A percentile compares a stretch with the other conserved stretches of the same genome.
phyloP scores from a whole-genome alignment of 306 rosid species.

The Pyrus communis region DNA sequence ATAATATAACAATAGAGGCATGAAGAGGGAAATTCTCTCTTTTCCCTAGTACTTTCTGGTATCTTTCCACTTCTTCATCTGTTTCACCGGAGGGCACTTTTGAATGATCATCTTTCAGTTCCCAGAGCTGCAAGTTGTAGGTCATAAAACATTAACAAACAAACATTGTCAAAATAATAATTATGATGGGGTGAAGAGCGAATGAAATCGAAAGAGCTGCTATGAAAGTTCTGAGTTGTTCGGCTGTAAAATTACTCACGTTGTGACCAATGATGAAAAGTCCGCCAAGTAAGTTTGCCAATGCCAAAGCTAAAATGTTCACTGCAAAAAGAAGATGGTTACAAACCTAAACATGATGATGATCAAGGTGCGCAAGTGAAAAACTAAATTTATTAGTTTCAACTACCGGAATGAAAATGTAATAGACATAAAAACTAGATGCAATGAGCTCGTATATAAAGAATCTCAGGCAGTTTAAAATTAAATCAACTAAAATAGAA shows the following conservation, averaged over 20 bases:
- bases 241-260: slow-evolving; percentile 39
- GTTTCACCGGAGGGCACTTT: slow-evolving; percentile 13
- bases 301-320: slow-evolving; percentile 56
- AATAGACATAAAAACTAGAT: background rate
- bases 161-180: too few relatives aligned
- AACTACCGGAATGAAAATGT: background rate
- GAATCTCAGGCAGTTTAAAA: background rate
- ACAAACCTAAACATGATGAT: background rate
- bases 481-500: background rate
- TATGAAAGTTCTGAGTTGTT: background rate
- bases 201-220: background rate
- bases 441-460: background rate
- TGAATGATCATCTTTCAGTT: slow-evolving; percentile 37
- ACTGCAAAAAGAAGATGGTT: slow-evolving; percentile 29
- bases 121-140: slow-evolving; percentile 45
- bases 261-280: slow-evolving; percentile 52
- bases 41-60: slow-evolving; percentile 39
- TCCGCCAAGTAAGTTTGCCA: slow-evolving; percentile 83
- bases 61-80: slow-evolving; percentile 23
- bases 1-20: slow-evolving; percentile 36
- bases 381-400: background rate
- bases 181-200: background rate
- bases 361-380: background rate
- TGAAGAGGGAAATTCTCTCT: slow-evolving; percentile 50
- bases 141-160: background rate